Evolutionary conservation across 345 rosid species (phyloP).

Genomic region (Arabidopsis thaliana): TAIR10.1 NC_003071.7:13334001-13334500

Average conservation of each 20-base stretch:
- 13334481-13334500: neutral
- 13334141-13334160: neutral
- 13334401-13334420: neutral
- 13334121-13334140: constrained; percentile 30
- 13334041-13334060: constrained; percentile 30
- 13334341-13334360: neutral
- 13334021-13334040: constrained; percentile 24
- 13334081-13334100: constrained; percentile 35
- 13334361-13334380: neutral
- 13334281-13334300: neutral
- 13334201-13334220: no score
- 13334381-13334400: neutral
- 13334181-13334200: no score
- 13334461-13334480: neutral
- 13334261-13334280: neutral
- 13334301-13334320: neutral
- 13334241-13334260: neutral
- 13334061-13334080: constrained; percentile 46
- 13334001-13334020: constrained; percentile 38
- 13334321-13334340: constrained; percentile 1
- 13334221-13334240: neutral
- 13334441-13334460: neutral
- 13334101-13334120: neutral
- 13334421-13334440: neutral
- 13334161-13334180: neutral